Conservation (phyloP, 2,329 filamentous ascomycete species). For the Diaporthe citri region DNA sequence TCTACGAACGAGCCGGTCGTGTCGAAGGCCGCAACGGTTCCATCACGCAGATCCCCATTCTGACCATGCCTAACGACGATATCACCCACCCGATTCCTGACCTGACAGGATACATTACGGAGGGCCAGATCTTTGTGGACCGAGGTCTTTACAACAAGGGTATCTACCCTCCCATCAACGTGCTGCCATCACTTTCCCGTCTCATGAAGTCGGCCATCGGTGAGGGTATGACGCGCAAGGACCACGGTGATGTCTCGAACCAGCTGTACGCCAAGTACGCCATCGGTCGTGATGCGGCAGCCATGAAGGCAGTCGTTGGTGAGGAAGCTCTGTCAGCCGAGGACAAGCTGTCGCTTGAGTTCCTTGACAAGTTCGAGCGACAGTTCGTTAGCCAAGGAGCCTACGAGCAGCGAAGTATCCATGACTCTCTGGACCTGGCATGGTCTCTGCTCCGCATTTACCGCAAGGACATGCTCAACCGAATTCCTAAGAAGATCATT, state of each 20-base stretch:
- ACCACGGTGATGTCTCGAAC: conserved; percentile 98
- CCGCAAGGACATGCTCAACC: conserved; percentile 97
- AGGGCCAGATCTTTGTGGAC: conserved; percentile 98
- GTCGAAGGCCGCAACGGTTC: conserved; percentile 97
- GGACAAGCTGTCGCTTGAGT: conserved; percentile 98
- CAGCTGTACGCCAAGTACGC: conserved; percentile 99
- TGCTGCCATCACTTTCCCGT: conserved; percentile 95
- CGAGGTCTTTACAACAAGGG: conserved; percentile 95
- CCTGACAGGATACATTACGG: conserved; percentile 98
- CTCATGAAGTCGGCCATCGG: conserved; percentile 99
- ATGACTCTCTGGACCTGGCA: conserved; percentile 93
- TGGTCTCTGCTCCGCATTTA: conserved; percentile 98
- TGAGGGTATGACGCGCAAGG: conserved; percentile 94
- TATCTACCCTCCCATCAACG: conserved; percentile 99
- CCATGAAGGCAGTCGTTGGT: conserved; percentile 99
- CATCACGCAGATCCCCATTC: conserved; percentile 98
- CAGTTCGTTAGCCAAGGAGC: conserved; percentile 92
- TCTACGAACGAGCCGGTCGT: conserved; percentile 99
- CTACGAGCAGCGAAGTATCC: conserved; percentile 93
- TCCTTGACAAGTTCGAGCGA: conserved; percentile 97
- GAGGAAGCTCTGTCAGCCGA: conserved; percentile 96
- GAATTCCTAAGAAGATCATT: conserved; percentile 86
- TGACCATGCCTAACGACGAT: conserved; percentile 99
- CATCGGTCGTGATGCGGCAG: conserved; percentile 96
- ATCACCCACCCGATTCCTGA: conserved; percentile 99